Base-by-base conservation (phyloP, 176 grass and related monocot species). In the Lolium rigidum region DNA sequence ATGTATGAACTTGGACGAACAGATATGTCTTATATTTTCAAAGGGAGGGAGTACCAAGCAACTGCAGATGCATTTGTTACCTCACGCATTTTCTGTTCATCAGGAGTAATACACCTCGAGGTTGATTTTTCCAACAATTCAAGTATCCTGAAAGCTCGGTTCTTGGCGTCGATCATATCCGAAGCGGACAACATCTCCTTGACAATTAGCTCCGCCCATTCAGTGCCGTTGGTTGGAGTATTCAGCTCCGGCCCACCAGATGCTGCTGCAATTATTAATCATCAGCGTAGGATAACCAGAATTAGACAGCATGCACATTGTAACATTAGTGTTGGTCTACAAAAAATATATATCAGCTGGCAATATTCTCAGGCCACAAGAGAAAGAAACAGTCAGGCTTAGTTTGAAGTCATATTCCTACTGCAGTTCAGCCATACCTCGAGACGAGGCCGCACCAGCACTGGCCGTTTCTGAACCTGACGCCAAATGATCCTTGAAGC, bases 201-300 rank as follows among this genome's bases (percentile, higher is more conserved):
- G 46, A 88, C 87, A 18, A 96, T 55, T 43, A 90, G 56, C 75
- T 96, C 91, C 3, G 81, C 91, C 87, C 94, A 92, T 78, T 90
- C 84, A 21, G 78, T 16, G 4, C 68, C 31, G 25, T 50, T 74
- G 16, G 58, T 83, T 12, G 74, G 87, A 62, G 79, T 37, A 58
- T 69, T 60, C 59, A 48, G 14, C 4, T 0, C 2, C 28, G 22
- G 51, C 9, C 47, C 26, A 81, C 77, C 55, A 77, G 9, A 39
- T 75, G 24, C 5, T 52, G 24, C 85, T 86, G 78, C 46, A 55
- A 16, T 74, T 5, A 74, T 24, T 14, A 47, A 18, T 6, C 39
- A 88, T 66, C 20, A 1, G 7, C 16, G 39, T 44, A 35, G 0
- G 2, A 50, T 4, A 18, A 5, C 22, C 77, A 73, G 50, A 50